Evolutionary conservation across 2,329 filamentous ascomycete species (phyloP), one percentile per base, ranked within the genome.

Genomic region (Xylariaceae sp.): DNA sequence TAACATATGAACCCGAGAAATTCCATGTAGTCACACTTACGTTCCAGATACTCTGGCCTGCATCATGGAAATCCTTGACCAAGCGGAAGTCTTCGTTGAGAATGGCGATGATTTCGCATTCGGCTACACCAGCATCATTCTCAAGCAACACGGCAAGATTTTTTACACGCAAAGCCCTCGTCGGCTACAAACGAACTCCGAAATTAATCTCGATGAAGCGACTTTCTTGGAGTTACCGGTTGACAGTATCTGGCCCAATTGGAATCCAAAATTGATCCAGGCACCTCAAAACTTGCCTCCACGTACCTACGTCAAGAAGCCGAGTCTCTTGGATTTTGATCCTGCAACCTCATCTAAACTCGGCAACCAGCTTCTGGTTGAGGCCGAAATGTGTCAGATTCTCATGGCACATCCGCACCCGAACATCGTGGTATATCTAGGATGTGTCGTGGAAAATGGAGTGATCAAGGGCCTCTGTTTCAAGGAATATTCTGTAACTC

Each of bases 21-120:
- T n/a, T n/a, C n/a, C n/a, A n/a, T n/a, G n/a, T n/a, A n/a, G n/a
- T n/a, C n/a, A n/a, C n/a, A n/a, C n/a, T n/a, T n/a, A n/a, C n/a
- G n/a, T n/a, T n/a, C n/a, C n/a, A n/a, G n/a, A n/a, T n/a, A n/a
- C n/a, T n/a, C n/a, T n/a, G n/a, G n/a, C n/a, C n/a, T n/a, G n/a
- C n/a, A n/a, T n/a, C 33, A 53, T 74, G 77, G 6, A 83, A 10
- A 47, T 47, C 36, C 40, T 17, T 34, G 33, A 40, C 17, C 14
- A 40, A 38, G 36, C 31, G 14, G 45, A 47, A 38, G n/a, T 36
- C 31, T 47, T 47, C 36, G 22, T 47, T 22, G 45, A 47, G 31
- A 47, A 38, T 28, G 45, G 40, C 22, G 45, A 36, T n/a, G 33
- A 40, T 47, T 18, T 47, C 34, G n/a, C 19, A 12, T 47, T 47